Evolutionary conservation across 2,329 filamentous ascomycete genomes (phyloP).

Genomic region (Pseudogymnoascus sp.): DNA sequence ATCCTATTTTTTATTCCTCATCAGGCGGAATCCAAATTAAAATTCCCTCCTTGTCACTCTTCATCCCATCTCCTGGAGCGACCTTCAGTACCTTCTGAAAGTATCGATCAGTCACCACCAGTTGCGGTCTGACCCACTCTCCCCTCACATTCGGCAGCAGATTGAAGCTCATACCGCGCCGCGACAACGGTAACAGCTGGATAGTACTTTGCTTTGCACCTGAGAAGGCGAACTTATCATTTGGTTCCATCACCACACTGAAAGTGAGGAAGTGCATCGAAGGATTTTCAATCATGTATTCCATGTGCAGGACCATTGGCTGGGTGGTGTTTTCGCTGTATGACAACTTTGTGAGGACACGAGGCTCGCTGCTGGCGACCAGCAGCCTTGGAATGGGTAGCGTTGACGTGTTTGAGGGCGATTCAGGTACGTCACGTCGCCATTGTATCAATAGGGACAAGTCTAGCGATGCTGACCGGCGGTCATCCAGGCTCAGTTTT

Average conservation of each 20-base stretch:
- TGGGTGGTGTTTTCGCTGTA: constrained; percentile 30
- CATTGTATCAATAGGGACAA: constrained; percentile 69
- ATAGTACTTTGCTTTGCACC: constrained; percentile 74
- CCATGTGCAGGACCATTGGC: constrained; percentile 33
- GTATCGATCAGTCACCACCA: constrained; percentile 79
- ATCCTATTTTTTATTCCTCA: constrained; percentile 15
- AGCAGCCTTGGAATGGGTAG: constrained; percentile 73
- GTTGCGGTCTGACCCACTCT: constrained; percentile 60
- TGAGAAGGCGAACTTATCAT: constrained; percentile 85
- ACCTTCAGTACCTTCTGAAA: constrained; percentile 86
- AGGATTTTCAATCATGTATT: constrained; percentile 81
- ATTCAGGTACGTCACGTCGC: constrained; percentile 44
- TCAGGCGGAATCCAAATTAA: constrained; percentile 51
- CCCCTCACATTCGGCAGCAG: constrained; percentile 60
- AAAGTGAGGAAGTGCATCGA: constrained; percentile 94
- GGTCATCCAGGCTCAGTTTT: constrained; percentile 74
- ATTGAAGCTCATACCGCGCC: constrained; percentile 64
- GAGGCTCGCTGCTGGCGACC: constrained; percentile 74
- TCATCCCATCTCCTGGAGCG: constrained; percentile 67
- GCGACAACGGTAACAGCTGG: constrained; percentile 73
- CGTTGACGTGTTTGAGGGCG: constrained; percentile 49
- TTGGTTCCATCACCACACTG: constrained; percentile 83
- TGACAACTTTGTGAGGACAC: constrained; percentile 55
- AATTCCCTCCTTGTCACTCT: constrained; percentile 53
- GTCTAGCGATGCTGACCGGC: constrained; percentile 64